These are phyloP conservation scores for Russula dissimulans DNA, from an alignment of 768 basidiomycete species.

Conservation along the genomic window DNA sequence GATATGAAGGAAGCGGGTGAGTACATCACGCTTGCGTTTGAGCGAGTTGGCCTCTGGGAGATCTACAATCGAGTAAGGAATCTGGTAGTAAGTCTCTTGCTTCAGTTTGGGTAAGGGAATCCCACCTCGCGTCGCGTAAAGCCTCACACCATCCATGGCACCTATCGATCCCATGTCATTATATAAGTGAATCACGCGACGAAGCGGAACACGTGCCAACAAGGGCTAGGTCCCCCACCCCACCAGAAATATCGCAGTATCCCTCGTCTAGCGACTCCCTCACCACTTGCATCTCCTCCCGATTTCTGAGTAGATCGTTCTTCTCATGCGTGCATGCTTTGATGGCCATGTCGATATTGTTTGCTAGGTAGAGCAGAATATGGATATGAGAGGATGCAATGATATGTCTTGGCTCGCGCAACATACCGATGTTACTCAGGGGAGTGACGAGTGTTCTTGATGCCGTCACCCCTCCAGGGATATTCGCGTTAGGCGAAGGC, in stretches of 20 bases:
- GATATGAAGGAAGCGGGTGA: constrained; percentile 67
- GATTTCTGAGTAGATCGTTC: constrained; percentile 49
- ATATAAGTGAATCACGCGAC: not conserved
- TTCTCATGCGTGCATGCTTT: constrained; percentile 69
- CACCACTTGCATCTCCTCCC: constrained; percentile 59
- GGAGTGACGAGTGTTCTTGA: constrained; percentile 28
- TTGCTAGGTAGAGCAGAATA: constrained; percentile 5
- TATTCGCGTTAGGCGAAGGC: not conserved
- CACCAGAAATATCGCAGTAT: constrained; percentile 72
- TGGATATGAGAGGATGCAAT: not conserved
- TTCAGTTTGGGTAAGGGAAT: not conserved
- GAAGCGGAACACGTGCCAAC: constrained; percentile 38
- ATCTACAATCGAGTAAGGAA: constrained; percentile 34
- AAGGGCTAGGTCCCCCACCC: constrained; percentile 46
- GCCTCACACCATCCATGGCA: not conserved
- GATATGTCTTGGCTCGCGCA: not conserved
- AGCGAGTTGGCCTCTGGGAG: constrained; percentile 42
- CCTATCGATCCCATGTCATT: not conserved
- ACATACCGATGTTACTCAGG: constrained; percentile 35
- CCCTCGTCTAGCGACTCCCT: constrained; percentile 71
- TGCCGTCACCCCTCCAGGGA: not conserved
- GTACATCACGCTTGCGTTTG: constrained; percentile 39
- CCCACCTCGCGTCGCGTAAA: constrained; percentile 11
- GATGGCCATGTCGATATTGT: constrained; percentile 41
- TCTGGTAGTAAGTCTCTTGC: not conserved